These are phyloP conservation scores for Citrullus amarus DNA, from an alignment of 306 rosid species.

Conservation along the genomic window DNA sequence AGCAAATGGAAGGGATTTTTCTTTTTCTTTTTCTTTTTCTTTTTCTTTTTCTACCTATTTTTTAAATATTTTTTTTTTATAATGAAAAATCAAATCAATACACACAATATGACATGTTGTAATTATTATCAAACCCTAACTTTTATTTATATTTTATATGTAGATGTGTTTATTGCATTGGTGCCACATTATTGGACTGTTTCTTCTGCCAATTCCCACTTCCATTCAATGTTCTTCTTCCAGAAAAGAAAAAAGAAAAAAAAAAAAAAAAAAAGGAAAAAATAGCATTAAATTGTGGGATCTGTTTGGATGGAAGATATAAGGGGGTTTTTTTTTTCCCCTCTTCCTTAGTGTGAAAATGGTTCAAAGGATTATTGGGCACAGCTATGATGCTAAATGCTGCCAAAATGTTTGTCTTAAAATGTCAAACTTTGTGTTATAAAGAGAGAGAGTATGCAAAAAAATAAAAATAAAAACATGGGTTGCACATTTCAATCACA, in stretches of 20 bases:
- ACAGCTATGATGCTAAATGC: neutral
- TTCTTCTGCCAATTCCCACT: neutral
- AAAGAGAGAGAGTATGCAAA: neutral
- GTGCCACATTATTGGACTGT: neutral
- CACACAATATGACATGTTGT: neutral
- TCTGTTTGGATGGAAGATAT: neutral
- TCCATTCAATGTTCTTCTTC: neutral
- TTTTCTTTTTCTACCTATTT: neutral
- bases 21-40: neutral
- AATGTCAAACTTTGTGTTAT: neutral
- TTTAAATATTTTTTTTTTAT: neutral
- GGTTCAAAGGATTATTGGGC: neutral
- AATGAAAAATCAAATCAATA: neutral
- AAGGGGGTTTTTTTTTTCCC: neutral
- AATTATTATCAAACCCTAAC: neutral
- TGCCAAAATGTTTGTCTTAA: constrained; percentile 4
- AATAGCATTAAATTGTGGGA: neutral
- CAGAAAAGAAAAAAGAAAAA: neutral
- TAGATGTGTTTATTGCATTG: neutral
- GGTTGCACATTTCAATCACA: constrained; percentile 1
- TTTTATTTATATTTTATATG: neutral
- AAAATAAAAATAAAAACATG: neutral
- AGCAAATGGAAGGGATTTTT: neutral
- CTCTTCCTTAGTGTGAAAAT: neutral
- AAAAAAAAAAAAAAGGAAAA: neutral